Evolutionary conservation across 495 filamentous ascomycete genomes (phyloP), one percentile per base, ranked within the genome.

Genomic region (Aspergillus nidulans): DNA sequence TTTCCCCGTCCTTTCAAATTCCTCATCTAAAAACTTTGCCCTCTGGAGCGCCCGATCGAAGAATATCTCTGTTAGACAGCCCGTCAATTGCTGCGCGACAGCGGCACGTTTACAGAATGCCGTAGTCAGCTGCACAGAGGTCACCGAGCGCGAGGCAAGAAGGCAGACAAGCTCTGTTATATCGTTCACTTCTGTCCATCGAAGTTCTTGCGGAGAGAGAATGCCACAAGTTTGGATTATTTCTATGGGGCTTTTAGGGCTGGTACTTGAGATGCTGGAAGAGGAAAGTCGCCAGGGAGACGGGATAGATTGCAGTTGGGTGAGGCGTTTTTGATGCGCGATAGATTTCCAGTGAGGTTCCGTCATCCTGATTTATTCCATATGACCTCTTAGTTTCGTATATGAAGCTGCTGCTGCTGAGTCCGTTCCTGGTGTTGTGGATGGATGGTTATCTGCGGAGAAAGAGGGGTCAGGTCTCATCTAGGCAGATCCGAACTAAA

Each of bases 11-110:
- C 61, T 62, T 6, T 58, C 55, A 5, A 81, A 54, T 47, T 74
- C 53, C 6, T 69, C 66, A 59, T 83, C 80, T 30, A 79, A 50
- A 26, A 69, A 49, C 25, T 62, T 62, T 1, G 79, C 79, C 4
- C 57, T 55, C 6, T 61, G 60, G 23, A 82, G 60, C 0, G 77
- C 79, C 24, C 71, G 60, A 15, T 76, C 66, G 12, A 85, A 82
- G 39, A 89, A 76, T 4, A 89, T 73, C 66, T 89, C 85, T 4
- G 85, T 86, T 44, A 85, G 66, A 63, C 85, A 87, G 60, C 82
- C 80, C 19, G 72, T 78, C 61, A 72, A 67, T 65, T 78, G 78
- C 56, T 85, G 82, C 1, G 83, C 82, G 15, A 86, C 59, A 8
- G 71, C 79, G 2, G 84, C 82, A 24, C 84, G 75, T 39, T 83